Base-by-base conservation (phyloP, 139 green algal genomes). In the Gonium pectorale region DNA sequence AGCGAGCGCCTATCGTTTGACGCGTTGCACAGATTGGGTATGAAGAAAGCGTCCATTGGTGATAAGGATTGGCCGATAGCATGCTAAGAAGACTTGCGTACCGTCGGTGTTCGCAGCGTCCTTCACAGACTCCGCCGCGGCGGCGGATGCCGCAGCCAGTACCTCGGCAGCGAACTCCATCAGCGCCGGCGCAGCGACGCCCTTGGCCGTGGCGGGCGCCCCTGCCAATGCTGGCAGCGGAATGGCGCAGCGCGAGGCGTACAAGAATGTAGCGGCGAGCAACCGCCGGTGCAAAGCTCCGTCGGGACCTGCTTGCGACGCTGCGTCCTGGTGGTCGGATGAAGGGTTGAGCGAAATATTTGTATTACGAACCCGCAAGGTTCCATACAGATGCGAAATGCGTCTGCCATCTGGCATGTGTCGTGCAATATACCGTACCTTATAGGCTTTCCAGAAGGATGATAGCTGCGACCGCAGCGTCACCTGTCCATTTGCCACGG, bases 231-330 rank as follows among this genome's bases (percentile, higher is more conserved):
- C 46, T 52, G 72, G 72, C n/a, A 80, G 72, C 24, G 52, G 52
- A 52, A 80, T 68, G 72, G 72, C 72, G 52, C 33, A 68, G 33
- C 72, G 72, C 19, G 72, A 52, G 51, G 72, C 52, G 72, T 24
- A 52, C 37, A 68, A 35, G 52, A 68, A 68, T 17, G 72, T 21
- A 2, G 46, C 37, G 8, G 72, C 52, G 21, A 80, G 52, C 72
- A 80, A 26, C 29, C 37, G 52, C 29, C 72, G 72, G 72, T 80
- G 35, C n/a, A 66, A 2, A 33, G 72, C 72, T 15, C 72, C 52
- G 3, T 79, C 70, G 31, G n/a, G 37, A 21, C 70, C 46, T 1
- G 70, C 21, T 11, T 19, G 31, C 17, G 70, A 79, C 1, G 70
- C 46, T 19, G n/a, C 49, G 37, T 79, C 46, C 70, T 66, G 70